A percentile compares a stretch with the other conserved stretches of the same genome.
phyloP scores from a whole-genome alignment of 768 basidiomycete species.

The Cantharellus anzutake region DNA sequence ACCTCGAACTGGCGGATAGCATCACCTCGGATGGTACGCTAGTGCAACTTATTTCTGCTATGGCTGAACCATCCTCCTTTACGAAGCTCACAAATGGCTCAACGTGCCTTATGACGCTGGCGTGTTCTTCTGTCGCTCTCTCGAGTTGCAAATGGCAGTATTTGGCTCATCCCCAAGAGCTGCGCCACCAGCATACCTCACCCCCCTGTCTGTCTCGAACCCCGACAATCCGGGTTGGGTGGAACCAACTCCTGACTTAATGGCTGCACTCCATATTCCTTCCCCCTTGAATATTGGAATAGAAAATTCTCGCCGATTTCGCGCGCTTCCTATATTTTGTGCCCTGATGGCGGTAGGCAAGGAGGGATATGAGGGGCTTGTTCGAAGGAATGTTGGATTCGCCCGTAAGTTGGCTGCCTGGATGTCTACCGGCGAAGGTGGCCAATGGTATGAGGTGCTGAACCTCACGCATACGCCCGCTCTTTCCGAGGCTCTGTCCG shows the following conservation, averaged over 20 bases:
- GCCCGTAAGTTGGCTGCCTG: slow-evolving; percentile 17
- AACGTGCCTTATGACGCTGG: slow-evolving; percentile 24
- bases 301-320: slow-evolving; percentile 25
- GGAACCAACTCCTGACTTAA: background rate
- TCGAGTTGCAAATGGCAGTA: slow-evolving; percentile 13
- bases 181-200: slow-evolving; percentile 20
- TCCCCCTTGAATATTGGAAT: slow-evolving; percentile 21
- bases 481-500: background rate
- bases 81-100: slow-evolving; percentile 19
- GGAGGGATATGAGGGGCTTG: slow-evolving; percentile 20
- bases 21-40: slow-evolving; percentile 20
- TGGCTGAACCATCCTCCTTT: slow-evolving; percentile 7
- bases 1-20: slow-evolving; percentile 22
- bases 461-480: slow-evolving; percentile 8
- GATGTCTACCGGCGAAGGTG: slow-evolving; percentile 9
- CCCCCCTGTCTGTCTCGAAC: slow-evolving; percentile 3
- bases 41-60: background rate
- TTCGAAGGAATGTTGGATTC: slow-evolving; percentile 21
- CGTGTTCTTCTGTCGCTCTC: slow-evolving; percentile 20
- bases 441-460: slow-evolving; percentile 13
- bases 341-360: slow-evolving; percentile 20
- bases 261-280: slow-evolving; percentile 10
- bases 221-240: too few relatives aligned
- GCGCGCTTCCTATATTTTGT: slow-evolving; percentile 22
- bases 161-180: slow-evolving; percentile 18